A percentile compares a stretch with the other conserved stretches of the same genome.
Conservation (phyloP, 352 stramenopile species). For the Achlya hypogyna region DNA sequence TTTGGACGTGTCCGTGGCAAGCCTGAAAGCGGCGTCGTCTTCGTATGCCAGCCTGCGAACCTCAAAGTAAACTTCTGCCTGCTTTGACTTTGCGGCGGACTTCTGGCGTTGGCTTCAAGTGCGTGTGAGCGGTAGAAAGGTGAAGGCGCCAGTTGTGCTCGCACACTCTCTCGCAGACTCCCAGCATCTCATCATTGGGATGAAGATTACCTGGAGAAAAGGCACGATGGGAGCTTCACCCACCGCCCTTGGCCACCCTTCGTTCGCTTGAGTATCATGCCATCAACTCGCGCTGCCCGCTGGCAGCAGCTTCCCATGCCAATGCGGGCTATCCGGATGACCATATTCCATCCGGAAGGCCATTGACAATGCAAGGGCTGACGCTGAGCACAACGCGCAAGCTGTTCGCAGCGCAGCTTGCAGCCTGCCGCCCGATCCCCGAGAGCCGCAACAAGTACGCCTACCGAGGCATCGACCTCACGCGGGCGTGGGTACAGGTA, state of each 20-base stretch:
- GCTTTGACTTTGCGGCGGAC: background rate
- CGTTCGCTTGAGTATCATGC: no score
- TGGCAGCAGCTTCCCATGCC: no score
- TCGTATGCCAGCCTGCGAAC: background rate
- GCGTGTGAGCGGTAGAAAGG: no score
- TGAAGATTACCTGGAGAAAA: no score
- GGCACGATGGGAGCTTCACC: no score
- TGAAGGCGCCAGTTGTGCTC: no score
- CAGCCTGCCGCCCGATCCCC: background rate
- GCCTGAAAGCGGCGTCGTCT: constrained; percentile 11
- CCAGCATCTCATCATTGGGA: no score
- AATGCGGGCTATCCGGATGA: background rate
- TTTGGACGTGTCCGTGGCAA: background rate
- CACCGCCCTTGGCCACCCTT: no score
- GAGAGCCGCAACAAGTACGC: constrained; percentile 18
- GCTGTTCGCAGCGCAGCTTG: constrained; percentile 15
- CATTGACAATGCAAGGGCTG: background rate
- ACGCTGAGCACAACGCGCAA: constrained; percentile 12
- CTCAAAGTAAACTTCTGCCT: background rate
- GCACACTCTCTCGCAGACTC: no score
- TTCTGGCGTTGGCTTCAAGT: no score
- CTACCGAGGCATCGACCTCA: constrained; percentile 42
- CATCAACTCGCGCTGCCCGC: no score
- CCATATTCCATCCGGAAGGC: background rate
- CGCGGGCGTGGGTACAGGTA: constrained; percentile 72